These are phyloP conservation scores for Orbilia brochopaga DNA, from an alignment of 2,329 filamentous ascomycete species.

Conservation along the genomic window DNA sequence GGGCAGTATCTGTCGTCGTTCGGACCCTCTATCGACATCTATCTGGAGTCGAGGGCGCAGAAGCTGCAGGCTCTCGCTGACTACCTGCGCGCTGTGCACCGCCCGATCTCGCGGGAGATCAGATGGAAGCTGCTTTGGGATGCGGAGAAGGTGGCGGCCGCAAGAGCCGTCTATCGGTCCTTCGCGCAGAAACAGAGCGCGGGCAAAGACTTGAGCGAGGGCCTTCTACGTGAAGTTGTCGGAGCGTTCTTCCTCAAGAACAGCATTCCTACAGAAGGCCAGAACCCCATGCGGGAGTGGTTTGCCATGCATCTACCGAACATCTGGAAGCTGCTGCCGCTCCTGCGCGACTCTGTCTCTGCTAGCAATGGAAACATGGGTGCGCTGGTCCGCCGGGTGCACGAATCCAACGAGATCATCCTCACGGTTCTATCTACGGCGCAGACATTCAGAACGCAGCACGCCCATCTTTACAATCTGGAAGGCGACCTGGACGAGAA, in stretches of 20 bases:
- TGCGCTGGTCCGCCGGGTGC: slow-evolving; percentile 52
- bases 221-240: slow-evolving; percentile 51
- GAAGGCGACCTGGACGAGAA: slow-evolving; percentile 69
- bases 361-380: slow-evolving; percentile 14
- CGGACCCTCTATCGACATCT: slow-evolving; percentile 78
- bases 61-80: slow-evolving; percentile 77
- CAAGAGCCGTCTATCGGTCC: slow-evolving; percentile 73
- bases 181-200: slow-evolving; percentile 50
- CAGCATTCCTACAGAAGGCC: slow-evolving; percentile 15
- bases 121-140: slow-evolving; percentile 85
- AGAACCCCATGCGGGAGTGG: slow-evolving; percentile 46
- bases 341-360: slow-evolving; percentile 28
- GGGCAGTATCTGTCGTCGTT: slow-evolving; percentile 75
- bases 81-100: slow-evolving; percentile 71
- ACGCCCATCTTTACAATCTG: slow-evolving; percentile 75
- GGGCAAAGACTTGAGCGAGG: slow-evolving; percentile 51
- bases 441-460: slow-evolving; percentile 69
- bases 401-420: slow-evolving; percentile 79
- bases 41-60: slow-evolving; percentile 73
- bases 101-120: slow-evolving; percentile 69
- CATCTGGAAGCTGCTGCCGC: slow-evolving; percentile 41
- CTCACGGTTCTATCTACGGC: slow-evolving; percentile 56
- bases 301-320: slow-evolving; percentile 49
- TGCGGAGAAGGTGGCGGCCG: slow-evolving; percentile 86
- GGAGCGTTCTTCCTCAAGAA: slow-evolving; percentile 43